Evolutionary conservation across 1,284 basidiomycete genomes (phyloP), one percentile per base, ranked within the genome.

Genomic region (Cystobasidium sp.): DNA sequence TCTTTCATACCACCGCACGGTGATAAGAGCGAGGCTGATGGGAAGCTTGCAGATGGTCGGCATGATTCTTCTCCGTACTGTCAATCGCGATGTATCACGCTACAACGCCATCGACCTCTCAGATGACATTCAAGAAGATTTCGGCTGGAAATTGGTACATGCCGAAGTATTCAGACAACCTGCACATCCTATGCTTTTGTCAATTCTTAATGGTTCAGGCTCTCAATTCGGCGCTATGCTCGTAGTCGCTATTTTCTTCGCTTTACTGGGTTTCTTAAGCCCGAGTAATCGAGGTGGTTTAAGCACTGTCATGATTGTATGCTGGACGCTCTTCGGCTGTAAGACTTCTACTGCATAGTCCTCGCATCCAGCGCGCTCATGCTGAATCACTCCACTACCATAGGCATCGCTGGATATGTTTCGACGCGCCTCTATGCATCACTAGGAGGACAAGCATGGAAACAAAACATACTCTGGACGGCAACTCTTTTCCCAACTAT

Each of bases 141-240:
- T 91, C 86, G 96, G 96, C 4, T 99, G 96, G 96, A 98, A 98
- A 81, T 87, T 96, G 20, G 88, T 98, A 10, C 94, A 97, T 79
- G 94, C 93, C 41, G 96, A 99, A 83, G 93, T 99, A 16, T 98
- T 97, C 86, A 88, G 96, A 41, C 85, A 91, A 4, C 96, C 96
- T 0, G 83, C 85, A 61, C 87, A 90, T 73, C 88, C 92, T 0
- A 88, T 95, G 87, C 80, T 91, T 12, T 85, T 99, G 6, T 90
- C 93, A 2, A 88, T 96, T 58, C 87, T 94, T 82, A 88, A 92
- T 37, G 96, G 96, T 9, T 97, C 94, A 78, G 96, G 96, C 22
- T 86, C 90, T 53, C 96, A 99, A 83, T 85, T 98, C 7, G 89
- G 89, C 76, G 88, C 91, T 24, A 98, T 98, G 94, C 89, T 90